Evolutionary conservation across 345 rosid genomes (phyloP), one percentile per base, ranked within the genome.

Genomic region (Melaleuca alternifolia): DNA sequence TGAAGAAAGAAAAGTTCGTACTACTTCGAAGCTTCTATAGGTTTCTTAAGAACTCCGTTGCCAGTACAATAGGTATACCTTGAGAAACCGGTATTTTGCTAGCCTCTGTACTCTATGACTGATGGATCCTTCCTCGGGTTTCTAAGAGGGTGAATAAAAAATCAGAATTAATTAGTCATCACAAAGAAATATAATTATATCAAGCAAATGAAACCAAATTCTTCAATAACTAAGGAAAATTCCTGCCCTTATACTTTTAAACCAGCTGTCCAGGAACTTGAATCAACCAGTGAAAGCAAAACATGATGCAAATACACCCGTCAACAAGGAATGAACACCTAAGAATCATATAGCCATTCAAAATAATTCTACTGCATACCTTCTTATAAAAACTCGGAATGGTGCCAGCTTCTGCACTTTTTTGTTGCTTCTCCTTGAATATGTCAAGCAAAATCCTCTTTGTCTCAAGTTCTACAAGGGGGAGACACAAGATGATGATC

Each of bases 371-470:
- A 81, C 33, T 37, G 87, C 97, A 89, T 92, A 90, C 99, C 99
- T 97, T 96, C 94, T 96, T 97, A 86, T 96, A 97, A 91, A 97
- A 97, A 85, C 96, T 93, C 6, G 99, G 99, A 54, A 97, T 95
- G 18, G 96, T 50, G 65, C 98, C 99, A 28, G 96, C 96, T 90
- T 95, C 98, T 83, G 95, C 96, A 85, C 96, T 95, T 87, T 94
- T 96, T 88, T 94, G 98, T 82, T 97, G 99, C 94, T 96, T 97
- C 52, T 95, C 99, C 89, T 96, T 97, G 84, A 97, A 97, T 86
- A 97, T 96, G 85, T 96, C 99, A n/a, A 97, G 99, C 94, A 96
- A 93, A 81, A 97, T 96, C 88, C 97, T 94, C 95, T 97, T 97
- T 13, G 98, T 97, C 91, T 97, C 99, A 37, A 97, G 98, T 95